These are phyloP conservation scores for Galerina sulciceps DNA, from an alignment of 768 basidiomycete genomes.

Conservation along the genomic window DNA sequence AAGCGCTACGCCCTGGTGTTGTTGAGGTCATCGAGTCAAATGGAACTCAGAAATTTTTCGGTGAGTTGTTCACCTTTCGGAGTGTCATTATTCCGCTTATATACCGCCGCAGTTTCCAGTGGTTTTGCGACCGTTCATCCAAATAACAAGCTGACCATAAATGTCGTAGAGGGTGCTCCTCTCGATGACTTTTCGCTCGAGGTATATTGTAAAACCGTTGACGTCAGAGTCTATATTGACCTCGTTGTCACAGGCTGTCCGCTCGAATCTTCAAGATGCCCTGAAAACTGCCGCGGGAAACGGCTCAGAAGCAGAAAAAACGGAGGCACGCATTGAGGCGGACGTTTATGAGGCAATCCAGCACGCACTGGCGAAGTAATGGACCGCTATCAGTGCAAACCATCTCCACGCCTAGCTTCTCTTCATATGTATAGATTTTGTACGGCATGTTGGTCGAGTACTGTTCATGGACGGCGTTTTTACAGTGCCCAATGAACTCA, in stretches of 20 bases:
- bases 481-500: too few species aligned
- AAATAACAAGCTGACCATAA: slow-evolving; percentile 95
- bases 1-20: slow-evolving; percentile 91
- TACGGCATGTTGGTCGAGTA: too few species aligned
- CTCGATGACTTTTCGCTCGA: slow-evolving; percentile 90
- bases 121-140: slow-evolving; percentile 98
- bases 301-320: slow-evolving; percentile 92
- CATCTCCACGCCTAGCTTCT: too few species aligned
- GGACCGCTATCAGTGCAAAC: not conserved
- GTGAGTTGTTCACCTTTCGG: slow-evolving; percentile 56
- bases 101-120: slow-evolving; percentile 70
- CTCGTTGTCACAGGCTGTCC: slow-evolving; percentile 70
- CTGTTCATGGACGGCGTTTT: too few species aligned
- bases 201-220: slow-evolving; percentile 46
- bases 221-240: not conserved
- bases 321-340: slow-evolving; percentile 91
- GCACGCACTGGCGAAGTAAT: slow-evolving; percentile 66
- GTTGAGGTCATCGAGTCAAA: slow-evolving; percentile 90
- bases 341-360: slow-evolving; percentile 97
- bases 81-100: not conserved
- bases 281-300: slow-evolving; percentile 78
- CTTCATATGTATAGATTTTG: too few species aligned
- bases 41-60: slow-evolving; percentile 94
- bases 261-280: slow-evolving; percentile 88
- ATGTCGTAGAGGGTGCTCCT: slow-evolving; percentile 95